Base-by-base conservation (phyloP, 768 basidiomycete genomes). In the Phylloporus sp. region DNA sequence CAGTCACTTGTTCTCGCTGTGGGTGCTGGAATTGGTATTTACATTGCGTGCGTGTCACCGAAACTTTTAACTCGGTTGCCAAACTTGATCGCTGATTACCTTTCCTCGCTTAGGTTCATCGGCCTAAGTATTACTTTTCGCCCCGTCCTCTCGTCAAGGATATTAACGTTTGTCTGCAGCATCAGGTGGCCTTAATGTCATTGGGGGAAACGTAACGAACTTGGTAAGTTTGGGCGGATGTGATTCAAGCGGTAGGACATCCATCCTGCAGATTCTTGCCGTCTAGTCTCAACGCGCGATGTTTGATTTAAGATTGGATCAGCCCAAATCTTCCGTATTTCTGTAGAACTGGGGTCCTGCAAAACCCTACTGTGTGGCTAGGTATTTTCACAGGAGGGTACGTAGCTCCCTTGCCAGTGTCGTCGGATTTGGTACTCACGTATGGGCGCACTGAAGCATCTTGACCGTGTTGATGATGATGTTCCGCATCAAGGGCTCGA, bases 11-110 rank as follows among this genome's bases (percentile, higher is more conserved):
- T 90, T 5, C 75, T 90, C 45, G 84, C 90, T 2, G 86, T 90
- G 10, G 90, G 90, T 34, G 80, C 86, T 29, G 90, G 90, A 48
- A 91, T 93, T 57, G 90, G 90, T 49, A 65, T 93, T 15, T 93
- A 88, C 67, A 88, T 93, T 53, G 88, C 89, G 75, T 87, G 57
- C 59, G 81, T 77, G 22, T 34, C 48, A 18, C 14, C 9, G 48
- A 14, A 34, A 44, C n/a, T 15, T 35, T 24, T 28, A 42, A 27
- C 22, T 28, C 41, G 14, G 50, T 47, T 35, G 21, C 22, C 5
- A 24, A 35, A 2, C 6, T 24, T 3, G 21, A 29, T 17, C 20
- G 15, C 36, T 62, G 31, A 64, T 54, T 40, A n/a, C 3, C 28
- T 42, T 50, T 35, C 36, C 51, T 52, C 27, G 40, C 39, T 49